Evolutionary conservation across 495 filamentous ascomycete species (phyloP), one percentile per base, ranked within the genome.

Genomic region (Penicillium pulvis): DNA sequence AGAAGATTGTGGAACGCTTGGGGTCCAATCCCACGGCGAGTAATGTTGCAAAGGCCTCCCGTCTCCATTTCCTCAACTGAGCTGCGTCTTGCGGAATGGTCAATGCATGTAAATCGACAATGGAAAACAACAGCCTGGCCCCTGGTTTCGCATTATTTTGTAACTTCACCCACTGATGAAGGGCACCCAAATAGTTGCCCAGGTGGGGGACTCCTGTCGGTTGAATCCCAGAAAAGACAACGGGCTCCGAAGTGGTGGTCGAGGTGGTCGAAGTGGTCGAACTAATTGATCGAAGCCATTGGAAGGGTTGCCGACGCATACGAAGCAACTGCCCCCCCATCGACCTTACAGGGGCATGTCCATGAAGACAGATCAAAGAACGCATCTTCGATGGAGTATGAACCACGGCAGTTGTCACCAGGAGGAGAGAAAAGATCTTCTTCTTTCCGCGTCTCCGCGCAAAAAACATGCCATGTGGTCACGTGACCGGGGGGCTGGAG

Each of bases 181-280:
- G 75, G n/a, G 94, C 95, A 12, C 94, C 94, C 9, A 97, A 81
- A 69, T 98, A 98, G 73, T 98, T 98, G 14, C 94, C 94, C 33
- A 98, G 78, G 69, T 98, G 95, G n/a, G 94, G 95, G 10, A 96
- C 75, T 5, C 93, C 94, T 6, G 94, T 98, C 17, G 94, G 95
- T 66, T 98, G 94, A 60, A 98, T 98, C 30, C 92, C 94, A 10
- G 95, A 98, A 79, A 98, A 98, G 59, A 98, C 69, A 12, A 69
- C 62, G 20, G 61, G 66, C 14, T 64, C 58, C 20, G 51, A 11
- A 33, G 44, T 50, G 62, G 53, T 16, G 36, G 23, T 64, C 10
- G 56, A 58, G 62, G 53, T 16, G 36, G 23, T 64, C 10, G 56
- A 58, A 57, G 42, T 65, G 14, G 53, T 28, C 31, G 57, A 53